phyloP scores from a whole-genome alignment of 805 yeast genomes.

The Saturnispora hagleri region DNA sequence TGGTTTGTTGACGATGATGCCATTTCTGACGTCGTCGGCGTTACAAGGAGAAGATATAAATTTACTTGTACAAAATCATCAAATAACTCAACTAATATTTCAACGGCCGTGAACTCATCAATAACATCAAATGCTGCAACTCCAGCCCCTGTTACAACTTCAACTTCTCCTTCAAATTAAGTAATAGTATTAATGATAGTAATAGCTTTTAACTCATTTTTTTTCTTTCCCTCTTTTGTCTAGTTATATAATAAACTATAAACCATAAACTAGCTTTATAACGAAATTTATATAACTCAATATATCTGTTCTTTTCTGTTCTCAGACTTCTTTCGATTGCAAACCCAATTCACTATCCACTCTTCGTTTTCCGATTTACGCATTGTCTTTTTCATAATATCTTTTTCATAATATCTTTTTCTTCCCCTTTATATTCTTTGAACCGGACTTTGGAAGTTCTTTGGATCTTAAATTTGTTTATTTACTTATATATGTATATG shows the following conservation, averaged over 20 bases:
- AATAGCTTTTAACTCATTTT: background rate
- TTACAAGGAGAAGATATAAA: conserved; percentile 65
- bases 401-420: background rate
- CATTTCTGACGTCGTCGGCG: conserved; percentile 59
- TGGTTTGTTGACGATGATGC: conserved; percentile 98
- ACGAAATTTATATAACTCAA: background rate
- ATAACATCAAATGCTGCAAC: background rate
- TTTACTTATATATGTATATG: too few relatives aligned
- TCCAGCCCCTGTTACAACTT: background rate
- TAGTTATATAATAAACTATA: background rate
- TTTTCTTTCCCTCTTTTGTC: background rate
- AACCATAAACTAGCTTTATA: background rate
- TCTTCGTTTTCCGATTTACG: background rate
- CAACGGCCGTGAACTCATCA: background rate
- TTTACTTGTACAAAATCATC: conserved; percentile 19
- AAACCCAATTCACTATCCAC: background rate
- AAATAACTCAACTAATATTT: background rate
- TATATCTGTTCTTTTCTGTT: background rate
- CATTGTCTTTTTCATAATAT: background rate
- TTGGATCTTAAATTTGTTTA: too few relatives aligned
- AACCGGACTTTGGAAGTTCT: background rate
- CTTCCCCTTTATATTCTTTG: background rate
- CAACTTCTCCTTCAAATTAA: background rate
- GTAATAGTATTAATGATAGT: background rate
- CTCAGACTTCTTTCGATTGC: background rate